Percentiles rank a stretch among this genome's conserved stretches.
These are phyloP conservation scores for Trematosphaeria pertusa DNA, from an alignment of 2,329 filamentous ascomycete species.

Conservation along the genomic window DNA sequence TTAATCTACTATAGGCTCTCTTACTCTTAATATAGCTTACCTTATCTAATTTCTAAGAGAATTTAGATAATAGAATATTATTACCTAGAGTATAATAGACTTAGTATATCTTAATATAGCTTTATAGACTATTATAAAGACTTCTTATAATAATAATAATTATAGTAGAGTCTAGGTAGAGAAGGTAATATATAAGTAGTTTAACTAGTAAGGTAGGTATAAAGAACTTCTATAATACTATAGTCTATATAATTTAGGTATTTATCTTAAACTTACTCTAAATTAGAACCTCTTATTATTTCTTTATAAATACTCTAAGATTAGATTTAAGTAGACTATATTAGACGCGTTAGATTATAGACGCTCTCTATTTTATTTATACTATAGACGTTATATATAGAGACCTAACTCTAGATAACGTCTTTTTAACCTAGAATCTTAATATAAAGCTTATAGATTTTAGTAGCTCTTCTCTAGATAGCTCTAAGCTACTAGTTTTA, in stretches of 20 bases:
- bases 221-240: constrained; percentile 12
- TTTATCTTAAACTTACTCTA: constrained; percentile 12
- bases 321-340: constrained; percentile 4
- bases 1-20: constrained; percentile 2
- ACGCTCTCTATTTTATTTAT: constrained; percentile 12
- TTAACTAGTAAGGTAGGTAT: constrained; percentile 13
- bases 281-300: constrained; percentile 11
- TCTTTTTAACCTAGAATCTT: constrained; percentile 12
- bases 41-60: constrained; percentile 9
- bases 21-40: constrained; percentile 6
- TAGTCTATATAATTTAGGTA: constrained; percentile 13
- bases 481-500: constrained; percentile 12
- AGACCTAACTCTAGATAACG: constrained; percentile 10
- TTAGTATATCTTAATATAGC: constrained; percentile 10
- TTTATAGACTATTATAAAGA: constrained; percentile 13
- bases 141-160: constrained; percentile 10
- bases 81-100: constrained; percentile 9
- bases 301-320: constrained; percentile 7
- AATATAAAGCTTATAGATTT: constrained; percentile 17
- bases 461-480: constrained; percentile 11
- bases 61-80: constrained; percentile 7
- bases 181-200: constrained; percentile 17
- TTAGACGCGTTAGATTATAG: constrained; percentile 8
- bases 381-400: constrained; percentile 11
- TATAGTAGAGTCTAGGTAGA: constrained; percentile 5